Conservation (phyloP, 2,329 filamentous ascomycete genomes). For the Colletotrichum chrysophilum region DNA sequence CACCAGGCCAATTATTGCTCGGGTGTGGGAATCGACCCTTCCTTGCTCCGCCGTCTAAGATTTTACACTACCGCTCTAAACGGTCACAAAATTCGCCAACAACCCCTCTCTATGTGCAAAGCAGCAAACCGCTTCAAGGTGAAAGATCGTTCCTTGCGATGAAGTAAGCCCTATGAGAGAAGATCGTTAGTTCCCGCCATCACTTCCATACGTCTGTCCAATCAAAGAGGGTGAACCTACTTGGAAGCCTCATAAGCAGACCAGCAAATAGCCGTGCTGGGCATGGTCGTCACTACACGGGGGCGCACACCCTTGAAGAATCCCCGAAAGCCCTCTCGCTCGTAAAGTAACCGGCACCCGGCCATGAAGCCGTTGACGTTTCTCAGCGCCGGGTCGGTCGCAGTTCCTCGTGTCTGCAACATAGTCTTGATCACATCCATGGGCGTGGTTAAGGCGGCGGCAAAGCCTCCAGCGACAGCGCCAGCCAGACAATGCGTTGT, state of each 20-base stretch:
- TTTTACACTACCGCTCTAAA: constrained; percentile 19
- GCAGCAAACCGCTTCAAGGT: background rate
- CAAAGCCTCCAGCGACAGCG: constrained; percentile 90
- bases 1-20: background rate
- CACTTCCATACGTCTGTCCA: background rate
- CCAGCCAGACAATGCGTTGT: constrained; percentile 93
- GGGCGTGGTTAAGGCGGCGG: constrained; percentile 91
- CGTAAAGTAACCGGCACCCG: constrained; percentile 81
- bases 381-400: constrained; percentile 79
- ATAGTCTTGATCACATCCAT: constrained; percentile 99
- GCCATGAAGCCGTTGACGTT: constrained; percentile 83
- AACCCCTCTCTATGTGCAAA: constrained; percentile 6
- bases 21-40: background rate
- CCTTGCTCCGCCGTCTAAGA: background rate
- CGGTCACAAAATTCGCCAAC: constrained; percentile 7
- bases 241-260: constrained; percentile 75
- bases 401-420: constrained; percentile 88
- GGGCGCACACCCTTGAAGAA: constrained; percentile 95
- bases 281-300: constrained; percentile 94
- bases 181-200: background rate
- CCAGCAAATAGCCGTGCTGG: constrained; percentile 99
- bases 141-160: constrained; percentile 55
- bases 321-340: constrained; percentile 81
- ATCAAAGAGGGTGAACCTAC: constrained; percentile 45
- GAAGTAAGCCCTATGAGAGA: constrained; percentile 58